Conservation (phyloP, 257 asterid genomes). For the Mitragyna speciosa region DNA sequence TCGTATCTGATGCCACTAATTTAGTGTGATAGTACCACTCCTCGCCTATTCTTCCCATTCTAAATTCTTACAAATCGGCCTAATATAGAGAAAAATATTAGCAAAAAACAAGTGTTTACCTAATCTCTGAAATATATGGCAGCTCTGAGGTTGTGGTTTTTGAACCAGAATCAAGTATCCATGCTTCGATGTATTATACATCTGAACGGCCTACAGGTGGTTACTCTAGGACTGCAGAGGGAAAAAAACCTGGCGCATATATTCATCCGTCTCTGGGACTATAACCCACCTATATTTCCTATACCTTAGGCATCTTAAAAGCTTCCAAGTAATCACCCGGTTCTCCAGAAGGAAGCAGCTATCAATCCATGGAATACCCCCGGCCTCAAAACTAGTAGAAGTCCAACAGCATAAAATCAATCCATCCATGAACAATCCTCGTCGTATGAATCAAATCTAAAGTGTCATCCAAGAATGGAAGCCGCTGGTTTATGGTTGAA, state of each 20-base stretch:
- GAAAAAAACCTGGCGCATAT: constrained; percentile 54
- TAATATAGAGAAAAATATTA: neutral
- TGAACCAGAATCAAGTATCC: neutral
- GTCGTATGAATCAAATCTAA: constrained; percentile 65
- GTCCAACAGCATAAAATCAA: constrained; percentile 54
- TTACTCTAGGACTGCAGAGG: constrained; percentile 71
- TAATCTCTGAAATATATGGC: neutral
- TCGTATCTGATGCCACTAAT: neutral
- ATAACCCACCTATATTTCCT: constrained; percentile 57
- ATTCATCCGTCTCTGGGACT: constrained; percentile 53
- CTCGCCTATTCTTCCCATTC: neutral
- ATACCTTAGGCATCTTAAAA: constrained; percentile 51
- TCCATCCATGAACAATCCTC: constrained; percentile 69
- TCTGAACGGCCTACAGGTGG: constrained; percentile 60
- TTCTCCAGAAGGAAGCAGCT: constrained; percentile 62
- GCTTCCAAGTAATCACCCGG: constrained; percentile 48
- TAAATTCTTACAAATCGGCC: neutral
- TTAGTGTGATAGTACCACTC: neutral
- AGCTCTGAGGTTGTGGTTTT: neutral
- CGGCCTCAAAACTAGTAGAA: constrained; percentile 70
- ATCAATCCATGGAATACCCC: too few relatives aligned
- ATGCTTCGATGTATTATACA: neutral
- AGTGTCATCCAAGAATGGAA: constrained; percentile 70
- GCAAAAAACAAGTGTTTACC: neutral
- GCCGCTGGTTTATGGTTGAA: too few relatives aligned